These are phyloP conservation scores for Madurella mycetomatis DNA, from an alignment of 2,329 filamentous ascomycete species.

Conservation along the genomic window DNA sequence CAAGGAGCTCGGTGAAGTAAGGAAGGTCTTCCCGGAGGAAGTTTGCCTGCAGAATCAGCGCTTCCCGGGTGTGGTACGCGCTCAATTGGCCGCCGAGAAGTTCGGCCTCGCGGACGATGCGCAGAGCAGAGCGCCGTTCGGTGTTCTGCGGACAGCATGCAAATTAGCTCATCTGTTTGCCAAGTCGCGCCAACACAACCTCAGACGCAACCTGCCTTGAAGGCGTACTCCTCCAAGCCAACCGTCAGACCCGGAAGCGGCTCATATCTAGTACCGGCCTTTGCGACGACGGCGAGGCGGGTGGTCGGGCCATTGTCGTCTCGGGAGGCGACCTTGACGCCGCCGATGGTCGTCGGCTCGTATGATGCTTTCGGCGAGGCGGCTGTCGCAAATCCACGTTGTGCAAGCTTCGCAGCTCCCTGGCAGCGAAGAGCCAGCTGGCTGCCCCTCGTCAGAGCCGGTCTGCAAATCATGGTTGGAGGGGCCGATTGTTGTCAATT, in stretches of 20 bases:
- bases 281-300: slow-evolving; percentile 85
- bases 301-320: slow-evolving; percentile 85
- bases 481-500: slow-evolving; percentile 50
- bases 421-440: slow-evolving; percentile 55
- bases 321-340: slow-evolving; percentile 88
- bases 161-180: slow-evolving; percentile 44
- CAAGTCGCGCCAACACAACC: slow-evolving; percentile 8
- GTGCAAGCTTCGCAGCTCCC: slow-evolving; percentile 49
- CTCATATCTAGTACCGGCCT: slow-evolving; percentile 92
- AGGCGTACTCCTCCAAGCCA: slow-evolving; percentile 90
- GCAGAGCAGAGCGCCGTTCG: slow-evolving; percentile 78
- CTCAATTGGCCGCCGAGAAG: slow-evolving; percentile 87
- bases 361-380: slow-evolving; percentile 71
- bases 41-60: slow-evolving; percentile 85
- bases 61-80: slow-evolving; percentile 88
- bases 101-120: slow-evolving; percentile 92
- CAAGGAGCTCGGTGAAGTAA: slow-evolving; percentile 94
- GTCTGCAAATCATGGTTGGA: slow-evolving; percentile 60
- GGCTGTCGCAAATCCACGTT: slow-evolving; percentile 56
- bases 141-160: slow-evolving; percentile 61
- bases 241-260: slow-evolving; percentile 83
- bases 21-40: slow-evolving; percentile 94
- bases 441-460: slow-evolving; percentile 54
- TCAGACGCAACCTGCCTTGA: slow-evolving; percentile 64
- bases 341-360: slow-evolving; percentile 78